Evolutionary conservation across 352 stramenopile species (phyloP).

Genomic region (Pythium aquatile): DNA sequence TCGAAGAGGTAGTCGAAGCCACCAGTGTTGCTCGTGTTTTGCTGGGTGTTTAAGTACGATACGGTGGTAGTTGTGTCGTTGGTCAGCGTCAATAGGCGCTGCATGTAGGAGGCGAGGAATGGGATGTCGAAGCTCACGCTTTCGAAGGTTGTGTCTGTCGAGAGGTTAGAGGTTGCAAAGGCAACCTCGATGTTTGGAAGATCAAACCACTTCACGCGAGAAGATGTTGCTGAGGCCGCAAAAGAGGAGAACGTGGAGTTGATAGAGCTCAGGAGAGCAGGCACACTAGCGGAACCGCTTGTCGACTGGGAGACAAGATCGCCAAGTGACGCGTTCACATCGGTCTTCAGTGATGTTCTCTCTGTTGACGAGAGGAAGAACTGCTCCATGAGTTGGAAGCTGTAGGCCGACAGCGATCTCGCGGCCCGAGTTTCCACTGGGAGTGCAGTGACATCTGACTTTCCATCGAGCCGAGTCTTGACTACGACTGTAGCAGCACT

Average conservation of each 20-base stretch:
- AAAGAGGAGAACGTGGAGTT: constrained; percentile 17
- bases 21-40: not conserved
- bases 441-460: not conserved
- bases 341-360: not conserved
- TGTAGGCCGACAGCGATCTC: constrained; percentile 12
- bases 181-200: constrained; percentile 6
- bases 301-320: not conserved
- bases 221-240: not conserved
- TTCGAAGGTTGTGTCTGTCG: constrained; percentile 15
- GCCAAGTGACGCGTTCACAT: not conserved
- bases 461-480: not conserved
- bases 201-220: constrained; percentile 23
- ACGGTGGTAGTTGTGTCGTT: constrained; percentile 28
- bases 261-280: constrained; percentile 7
- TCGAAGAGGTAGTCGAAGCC: constrained; percentile 21
- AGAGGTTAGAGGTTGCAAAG: constrained; percentile 9
- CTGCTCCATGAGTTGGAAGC: constrained; percentile 14
- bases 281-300: not conserved
- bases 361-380: constrained; percentile 17
- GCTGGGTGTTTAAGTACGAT: constrained; percentile 20
- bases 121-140: constrained; percentile 27
- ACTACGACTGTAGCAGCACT: not conserved
- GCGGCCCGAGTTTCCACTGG: constrained; percentile 3
- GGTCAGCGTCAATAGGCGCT: constrained; percentile 23
- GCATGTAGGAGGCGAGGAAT: constrained; percentile 25